A percentile compares a stretch with the other conserved stretches of the same genome.
These are phyloP conservation scores for Friedmanniomyces simplex DNA, from an alignment of 495 filamentous ascomycete genomes.

Conservation along the genomic window DNA sequence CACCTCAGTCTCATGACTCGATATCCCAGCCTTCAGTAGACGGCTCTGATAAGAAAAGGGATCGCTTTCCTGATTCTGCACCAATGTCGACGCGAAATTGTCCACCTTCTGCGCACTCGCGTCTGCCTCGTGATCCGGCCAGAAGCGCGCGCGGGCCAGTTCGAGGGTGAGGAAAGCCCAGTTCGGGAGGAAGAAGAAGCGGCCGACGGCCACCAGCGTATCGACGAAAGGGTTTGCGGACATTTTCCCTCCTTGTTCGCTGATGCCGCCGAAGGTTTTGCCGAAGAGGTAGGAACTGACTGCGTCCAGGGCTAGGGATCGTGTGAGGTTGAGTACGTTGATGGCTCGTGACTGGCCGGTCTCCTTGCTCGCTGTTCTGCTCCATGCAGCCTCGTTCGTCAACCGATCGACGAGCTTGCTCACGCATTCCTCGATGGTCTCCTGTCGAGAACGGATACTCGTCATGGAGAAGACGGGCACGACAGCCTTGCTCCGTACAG, in stretches of 20 bases:
- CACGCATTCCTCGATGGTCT: conserved; percentile 29
- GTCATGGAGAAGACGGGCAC: conserved; percentile 38
- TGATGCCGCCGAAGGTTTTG: conserved; percentile 34
- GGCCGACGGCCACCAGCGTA: conserved; percentile 40
- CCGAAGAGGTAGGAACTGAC: conserved; percentile 40
- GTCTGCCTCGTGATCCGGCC: conserved; percentile 19
- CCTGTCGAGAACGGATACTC: conserved; percentile 29
- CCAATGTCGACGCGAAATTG: conserved; percentile 31
- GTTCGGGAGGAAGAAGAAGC: conserved; percentile 39
- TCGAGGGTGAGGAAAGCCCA: conserved; percentile 32
- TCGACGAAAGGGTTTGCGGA: conserved; percentile 21
- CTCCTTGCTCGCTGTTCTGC: conserved; percentile 12
- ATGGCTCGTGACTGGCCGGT: conserved; percentile 26
- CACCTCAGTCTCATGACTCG: conserved; percentile 33
- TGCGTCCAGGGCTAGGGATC: conserved; percentile 38
- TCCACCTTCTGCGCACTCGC: conserved; percentile 33
- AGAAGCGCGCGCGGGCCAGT: conserved; percentile 23
- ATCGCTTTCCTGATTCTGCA: conserved; percentile 22
- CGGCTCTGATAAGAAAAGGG: conserved; percentile 39
- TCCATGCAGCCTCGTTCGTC: conserved; percentile 3
- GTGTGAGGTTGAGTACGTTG: conserved; percentile 37
- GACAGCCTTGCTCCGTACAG: conserved; percentile 40
- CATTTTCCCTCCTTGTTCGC: conserved; percentile 10
- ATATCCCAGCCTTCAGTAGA: conserved; percentile 36
- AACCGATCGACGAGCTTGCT: conserved; percentile 33